Base-by-base conservation (phyloP, 495 filamentous ascomycete species). In the Sordaria brevicollis region DNA sequence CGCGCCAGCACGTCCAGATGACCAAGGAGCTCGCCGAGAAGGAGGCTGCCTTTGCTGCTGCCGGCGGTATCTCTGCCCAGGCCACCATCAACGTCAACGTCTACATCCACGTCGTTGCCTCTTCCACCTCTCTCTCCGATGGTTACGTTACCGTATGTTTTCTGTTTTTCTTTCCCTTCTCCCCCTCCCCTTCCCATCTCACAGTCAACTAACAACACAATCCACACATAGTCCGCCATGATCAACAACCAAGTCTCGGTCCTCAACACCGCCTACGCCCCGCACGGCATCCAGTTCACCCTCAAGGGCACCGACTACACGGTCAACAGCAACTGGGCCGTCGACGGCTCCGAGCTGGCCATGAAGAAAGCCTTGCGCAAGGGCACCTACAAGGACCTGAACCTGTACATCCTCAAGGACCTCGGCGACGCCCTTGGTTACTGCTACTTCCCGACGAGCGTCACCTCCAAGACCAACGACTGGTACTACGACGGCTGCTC, bases 71-170 rank as follows among this genome's bases (percentile, higher is more conserved):
- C 35, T 71, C 72, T 17, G 67, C 67, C 29, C 73, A 72, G 36
- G 76, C 73, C 65, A 69, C 73, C 21, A 71, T 84, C 73, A 81
- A 73, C 67, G 79, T 91, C 66, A 78, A 85, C 38, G 79, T 83
- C 29, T 89, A 88, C 76, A 89, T 91, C 81, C 89, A 91, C 77
- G 86, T 91, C 66, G 80, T 91, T 33, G 82, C 85, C 49, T 37
- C 75, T 0, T 83, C 83, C 5, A 84, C 75, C 21, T 49, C 76
- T 0, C 75, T 82, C n/a, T 76, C 75, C n/a, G 81, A 79, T 66
- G 85, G 84, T 66, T 85, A 84, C 66, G 72, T 90, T 72, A 86
- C 84, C 4, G 81, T 85, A 69, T 43, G 77, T 57, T 38, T 69
- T 35, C 76, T 77, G 70, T 78, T 31, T 77, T 68, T 19, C 77